Conservation (phyloP, 2,329 filamentous ascomycete genomes). For the Seiridium unicorne region DNA sequence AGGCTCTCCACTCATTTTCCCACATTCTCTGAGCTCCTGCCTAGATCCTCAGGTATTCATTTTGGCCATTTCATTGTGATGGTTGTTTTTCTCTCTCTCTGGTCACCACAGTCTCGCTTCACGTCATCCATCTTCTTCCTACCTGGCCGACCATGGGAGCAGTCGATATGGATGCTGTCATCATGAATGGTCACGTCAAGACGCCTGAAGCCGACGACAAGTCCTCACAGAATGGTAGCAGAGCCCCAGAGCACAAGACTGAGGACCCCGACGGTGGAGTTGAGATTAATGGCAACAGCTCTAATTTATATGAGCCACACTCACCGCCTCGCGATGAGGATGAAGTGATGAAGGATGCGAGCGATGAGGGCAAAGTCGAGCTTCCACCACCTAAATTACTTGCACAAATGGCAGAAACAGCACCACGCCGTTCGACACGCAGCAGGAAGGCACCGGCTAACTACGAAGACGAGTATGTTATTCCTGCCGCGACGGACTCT, state of each 20-base stretch:
- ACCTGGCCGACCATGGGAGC: not conserved
- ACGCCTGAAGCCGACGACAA: not conserved
- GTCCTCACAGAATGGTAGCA: not conserved
- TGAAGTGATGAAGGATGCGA: not conserved
- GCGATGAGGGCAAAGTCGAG: not conserved
- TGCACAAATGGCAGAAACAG: not conserved
- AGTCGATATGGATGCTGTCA: not conserved
- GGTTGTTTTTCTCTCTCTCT: too few species aligned
- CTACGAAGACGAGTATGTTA: slow-evolving; percentile 5
- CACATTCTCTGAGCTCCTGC: too few species aligned
- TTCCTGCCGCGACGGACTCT: not conserved
- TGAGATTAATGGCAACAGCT: not conserved
- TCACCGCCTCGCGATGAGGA: not conserved
- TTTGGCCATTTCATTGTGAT: too few species aligned
- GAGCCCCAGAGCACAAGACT: not conserved
- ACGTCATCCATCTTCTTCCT: not conserved
- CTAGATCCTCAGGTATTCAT: not conserved
- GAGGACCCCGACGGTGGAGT: not conserved
- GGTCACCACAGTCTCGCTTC: not conserved
- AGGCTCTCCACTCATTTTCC: too few species aligned
- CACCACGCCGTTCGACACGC: slow-evolving; percentile 8
- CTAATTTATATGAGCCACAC: not conserved
- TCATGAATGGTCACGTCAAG: not conserved
- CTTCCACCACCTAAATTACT: not conserved
- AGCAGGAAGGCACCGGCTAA: slow-evolving; percentile 2